Base-by-base conservation (phyloP, 139 green algal genomes). In the Spirogloea muscicola region DNA sequence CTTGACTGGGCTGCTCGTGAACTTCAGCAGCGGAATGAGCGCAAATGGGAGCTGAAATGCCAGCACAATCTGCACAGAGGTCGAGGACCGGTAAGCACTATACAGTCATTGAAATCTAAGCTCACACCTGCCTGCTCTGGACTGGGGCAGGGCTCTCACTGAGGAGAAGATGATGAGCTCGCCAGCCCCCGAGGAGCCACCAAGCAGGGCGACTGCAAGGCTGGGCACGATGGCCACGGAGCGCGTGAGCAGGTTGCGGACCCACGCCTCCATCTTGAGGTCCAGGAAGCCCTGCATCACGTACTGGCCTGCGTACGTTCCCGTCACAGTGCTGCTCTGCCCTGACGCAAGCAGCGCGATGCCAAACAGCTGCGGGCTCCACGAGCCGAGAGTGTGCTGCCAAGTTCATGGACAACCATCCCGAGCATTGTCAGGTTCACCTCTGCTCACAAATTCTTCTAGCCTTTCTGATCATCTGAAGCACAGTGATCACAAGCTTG, bases 291-390 rank as follows among this genome's bases (percentile, higher is more conserved):
- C 83, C 62, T 58, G 36, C 86, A 94, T 93, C 10, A 94, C 89
- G 67, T 89, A 91, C 82, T 94, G 89, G 29, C 89, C 88, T 0
- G 89, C 86, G 77, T 91, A 94, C 46, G 88, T 91, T 5, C 87
- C 87, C 0, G 91, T 94, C 77, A 95, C 91, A 39, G 88, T 91
- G 81, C 67, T 86, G 69, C 72, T 87, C 73, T 94, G 89, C 13
- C 82, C 84, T 13, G 83, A 76, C 3, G 84, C 84, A 9, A 88
- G 65, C 44, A 88, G 74, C 29, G 73, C 79, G 9, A 82, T 42
- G 37, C 41, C 83, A 37, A 80, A 87, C 29, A 82, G 16, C 27
- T 74, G 72, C 39, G n/a, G 25, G 25, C 33, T 42, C 51, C 29
- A 46, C 16, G 3, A 3, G 5, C 75, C 75, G 21, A 82, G 36